Evolutionary conservation across 441 rosid genomes (phyloP), one percentile per base, ranked within the genome.

Genomic region (Euphorbia schlechtendalii): DNA sequence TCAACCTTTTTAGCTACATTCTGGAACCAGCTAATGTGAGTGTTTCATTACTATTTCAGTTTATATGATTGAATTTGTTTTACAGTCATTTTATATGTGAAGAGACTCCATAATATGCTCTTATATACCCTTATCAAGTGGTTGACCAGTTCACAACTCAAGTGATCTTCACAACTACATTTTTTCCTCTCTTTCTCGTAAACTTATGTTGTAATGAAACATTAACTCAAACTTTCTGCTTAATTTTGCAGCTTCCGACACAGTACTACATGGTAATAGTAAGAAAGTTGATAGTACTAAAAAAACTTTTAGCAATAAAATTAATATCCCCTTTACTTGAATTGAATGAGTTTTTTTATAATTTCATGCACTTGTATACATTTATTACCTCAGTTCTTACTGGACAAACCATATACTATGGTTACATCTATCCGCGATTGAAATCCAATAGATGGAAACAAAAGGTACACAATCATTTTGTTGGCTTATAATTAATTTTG

Each of bases 11-110:
- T 38, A 90, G 97, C 24, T 88, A 96, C 73, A 21, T 88, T 66
- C 76, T 88, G 76, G 97, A 90, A 75, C 93, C 97, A 20, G 92
- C 93, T 62, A 88, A 93, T 5, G 97, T 90, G 72, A 81, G 91
- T 79, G 22, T 28, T 61, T 27, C 38, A 56, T 46, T 12, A 0
- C 12, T 43, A 0, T 21, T 28, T 17, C 45, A 52, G 27, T 30
- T 41, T 48, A 17, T 27, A 15, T 8, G 36, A 41, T 20, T 5
- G 24, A 17, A 58, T 57, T 54, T 45, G 7, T 11, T 22, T 20
- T 30, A 8, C 22, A n/a, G 5, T 56, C 40, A 38, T 11, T 46
- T 56, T 20, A 25, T 36, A 36, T 49, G 41, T n/a, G n/a, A n/a
- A n/a, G 34, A 53, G 53, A 43, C 32, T 40, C 10, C 7, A n/a